Base-by-base conservation (phyloP, 306 rosid species). In the Elaeagnus macrophylla region DNA sequence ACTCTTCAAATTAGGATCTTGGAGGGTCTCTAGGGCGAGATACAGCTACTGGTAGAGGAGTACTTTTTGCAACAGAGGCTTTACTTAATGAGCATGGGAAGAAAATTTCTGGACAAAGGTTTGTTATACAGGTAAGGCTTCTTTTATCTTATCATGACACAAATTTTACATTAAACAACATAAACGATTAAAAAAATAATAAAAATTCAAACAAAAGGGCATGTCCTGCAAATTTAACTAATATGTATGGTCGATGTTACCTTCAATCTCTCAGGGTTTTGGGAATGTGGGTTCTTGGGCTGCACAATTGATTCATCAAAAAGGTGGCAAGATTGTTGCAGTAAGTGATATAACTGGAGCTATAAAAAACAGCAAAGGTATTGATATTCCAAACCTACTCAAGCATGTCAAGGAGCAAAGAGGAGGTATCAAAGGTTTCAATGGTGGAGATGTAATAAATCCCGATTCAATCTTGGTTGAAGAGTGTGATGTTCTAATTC, bases 211-310 rank as follows among this genome's bases (percentile, higher is more conserved):
- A 25, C 4, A 25, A 25, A 25, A 25, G 32, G 32, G n/a, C n/a
- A n/a, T 25, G 32, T n/a, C n/a, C n/a, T n/a, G n/a, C n/a, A n/a
- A n/a, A n/a, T n/a, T n/a, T n/a, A n/a, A n/a, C n/a, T n/a, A n/a
- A n/a, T n/a, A 25, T 25, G 32, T 2, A 25, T 25, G 32, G 32
- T 25, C 4, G 32, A 25, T 25, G 11, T 42, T n/a, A 13, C 9
- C 1, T 57, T 1, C 43, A 3, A 40, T 61, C 1, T 61, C 1
- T 75, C 76, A 86, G 94, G 97, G 97, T 57, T 89, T 89, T 48
- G 97, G 97, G 35, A 85, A 89, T 61, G 97, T 89, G 41, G 97
- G 95, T 19, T 85, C 97, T 1, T 86, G 97, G 94, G 97, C 97
- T 19, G 97, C 97, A 9, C 79, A 69, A 50, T 67, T 89, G 48